Conservation (phyloP, 352 stramenopile genomes). For the Pythium guiyangense region DNA sequence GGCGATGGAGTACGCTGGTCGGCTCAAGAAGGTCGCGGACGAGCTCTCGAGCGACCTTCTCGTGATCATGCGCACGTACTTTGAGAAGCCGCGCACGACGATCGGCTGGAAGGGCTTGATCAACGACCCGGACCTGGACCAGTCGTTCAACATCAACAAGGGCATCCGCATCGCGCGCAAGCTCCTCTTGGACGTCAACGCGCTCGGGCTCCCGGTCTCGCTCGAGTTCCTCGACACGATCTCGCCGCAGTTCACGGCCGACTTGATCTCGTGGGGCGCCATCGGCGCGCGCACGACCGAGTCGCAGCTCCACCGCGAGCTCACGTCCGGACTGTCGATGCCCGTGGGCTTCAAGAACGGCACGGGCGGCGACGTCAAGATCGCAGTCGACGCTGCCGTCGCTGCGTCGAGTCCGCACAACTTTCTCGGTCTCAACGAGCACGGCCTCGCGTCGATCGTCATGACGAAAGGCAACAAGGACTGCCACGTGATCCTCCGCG, state of each 20-base stretch:
- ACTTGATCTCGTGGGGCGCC: slow-evolving; percentile 78
- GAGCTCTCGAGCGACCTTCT: slow-evolving; percentile 79
- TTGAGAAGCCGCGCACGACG: slow-evolving; percentile 88
- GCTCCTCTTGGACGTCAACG: slow-evolving; percentile 79
- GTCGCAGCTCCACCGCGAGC: slow-evolving; percentile 86
- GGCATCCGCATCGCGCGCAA: slow-evolving; percentile 79
- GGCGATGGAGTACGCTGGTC: slow-evolving; percentile 78
- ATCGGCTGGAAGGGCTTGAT: slow-evolving; percentile 90
- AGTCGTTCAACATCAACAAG: slow-evolving; percentile 90
- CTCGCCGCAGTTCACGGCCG: slow-evolving; percentile 72
- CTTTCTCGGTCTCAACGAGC: slow-evolving; percentile 85
- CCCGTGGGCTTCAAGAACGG: slow-evolving; percentile 91
- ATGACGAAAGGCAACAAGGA: slow-evolving; percentile 81
- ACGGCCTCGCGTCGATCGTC: slow-evolving; percentile 85
- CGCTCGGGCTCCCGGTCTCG: slow-evolving; percentile 66
- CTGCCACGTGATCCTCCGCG: slow-evolving; percentile 84
- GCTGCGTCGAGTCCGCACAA: slow-evolving; percentile 79
- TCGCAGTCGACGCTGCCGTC: slow-evolving; percentile 83
- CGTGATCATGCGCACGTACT: slow-evolving; percentile 90
- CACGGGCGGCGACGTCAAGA: slow-evolving; percentile 78
- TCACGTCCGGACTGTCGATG: slow-evolving; percentile 87
- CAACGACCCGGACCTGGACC: slow-evolving; percentile 88
- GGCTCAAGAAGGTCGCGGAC: slow-evolving; percentile 61
- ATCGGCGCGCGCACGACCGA: slow-evolving; percentile 86
- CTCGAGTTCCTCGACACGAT: slow-evolving; percentile 85